phyloP scores from a whole-genome alignment of 208 protist species.

The Balamuthia mandrillaris region DNA sequence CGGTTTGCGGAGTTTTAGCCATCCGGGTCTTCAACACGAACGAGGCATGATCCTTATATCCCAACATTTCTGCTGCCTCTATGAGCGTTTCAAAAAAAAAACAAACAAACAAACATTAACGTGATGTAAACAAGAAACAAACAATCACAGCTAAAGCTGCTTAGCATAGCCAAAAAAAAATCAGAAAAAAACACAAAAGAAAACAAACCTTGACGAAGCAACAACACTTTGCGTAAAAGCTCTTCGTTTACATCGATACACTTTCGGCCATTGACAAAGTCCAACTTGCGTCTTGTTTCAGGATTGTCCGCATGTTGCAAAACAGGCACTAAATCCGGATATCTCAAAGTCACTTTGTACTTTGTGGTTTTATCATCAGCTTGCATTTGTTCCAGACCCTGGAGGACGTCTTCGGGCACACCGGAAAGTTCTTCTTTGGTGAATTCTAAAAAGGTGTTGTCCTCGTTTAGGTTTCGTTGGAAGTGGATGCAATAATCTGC shows the following conservation, averaged over 20 bases:
- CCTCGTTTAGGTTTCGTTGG: constrained; percentile 66
- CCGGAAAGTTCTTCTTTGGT: constrained; percentile 54
- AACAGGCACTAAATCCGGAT: constrained; percentile 62
- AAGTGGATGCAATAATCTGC: constrained; percentile 49
- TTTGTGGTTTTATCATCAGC: not conserved
- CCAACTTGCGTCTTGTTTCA: constrained; percentile 45
- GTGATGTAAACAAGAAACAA: no score
- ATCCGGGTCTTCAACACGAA: constrained; percentile 57
- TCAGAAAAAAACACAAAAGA: no score
- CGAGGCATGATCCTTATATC: constrained; percentile 42
- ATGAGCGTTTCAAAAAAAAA: no score
- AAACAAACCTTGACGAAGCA: no score
- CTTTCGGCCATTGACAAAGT: constrained; percentile 36
- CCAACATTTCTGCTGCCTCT: constrained; percentile 19
- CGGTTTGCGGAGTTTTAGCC: not conserved
- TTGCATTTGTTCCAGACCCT: not conserved
- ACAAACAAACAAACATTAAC: no score
- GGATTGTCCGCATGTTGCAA: constrained; percentile 47
- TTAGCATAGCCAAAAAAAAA: no score
- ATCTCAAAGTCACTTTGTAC: constrained; percentile 48
- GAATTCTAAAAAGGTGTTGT: constrained; percentile 63
- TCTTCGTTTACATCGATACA: constrained; percentile 38
- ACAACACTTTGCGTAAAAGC: no score
- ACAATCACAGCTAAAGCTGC: no score
- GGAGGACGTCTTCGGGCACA: constrained; percentile 52